Conservation (phyloP, 2,329 filamentous ascomycete genomes). For the Aureobasidium namibiae region DNA sequence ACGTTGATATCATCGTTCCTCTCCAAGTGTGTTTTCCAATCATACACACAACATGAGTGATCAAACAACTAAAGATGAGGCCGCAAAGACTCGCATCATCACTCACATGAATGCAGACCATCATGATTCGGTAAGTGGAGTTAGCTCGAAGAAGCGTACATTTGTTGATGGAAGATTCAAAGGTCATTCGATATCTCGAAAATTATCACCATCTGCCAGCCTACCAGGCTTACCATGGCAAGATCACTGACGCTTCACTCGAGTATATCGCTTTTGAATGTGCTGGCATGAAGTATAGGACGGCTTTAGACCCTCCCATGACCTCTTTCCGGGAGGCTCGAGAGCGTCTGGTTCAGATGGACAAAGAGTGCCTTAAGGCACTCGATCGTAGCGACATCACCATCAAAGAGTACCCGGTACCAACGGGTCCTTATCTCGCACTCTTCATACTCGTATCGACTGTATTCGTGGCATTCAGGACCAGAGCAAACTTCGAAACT, state of each 20-base stretch:
- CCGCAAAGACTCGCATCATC: constrained; percentile 55
- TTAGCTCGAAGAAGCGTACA: background rate
- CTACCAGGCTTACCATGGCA: constrained; percentile 47
- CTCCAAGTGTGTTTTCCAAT: background rate
- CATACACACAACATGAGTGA: constrained; percentile 12
- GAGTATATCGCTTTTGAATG: constrained; percentile 53
- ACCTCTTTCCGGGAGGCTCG: constrained; percentile 59
- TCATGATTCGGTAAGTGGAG: constrained; percentile 47
- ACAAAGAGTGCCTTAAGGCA: constrained; percentile 47
- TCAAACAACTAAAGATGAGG: constrained; percentile 33
- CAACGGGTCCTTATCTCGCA: constrained; percentile 43
- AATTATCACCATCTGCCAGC: constrained; percentile 56
- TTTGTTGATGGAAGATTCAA: background rate
- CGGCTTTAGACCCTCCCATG: constrained; percentile 66
- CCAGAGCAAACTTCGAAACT: constrained; percentile 44
- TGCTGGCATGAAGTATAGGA: constrained; percentile 39
- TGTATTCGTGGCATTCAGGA: constrained; percentile 45
- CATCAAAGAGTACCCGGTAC: constrained; percentile 45
- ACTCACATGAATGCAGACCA: constrained; percentile 86
- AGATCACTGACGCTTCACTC: constrained; percentile 58
- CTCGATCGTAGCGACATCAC: constrained; percentile 54
- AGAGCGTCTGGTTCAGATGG: constrained; percentile 65
- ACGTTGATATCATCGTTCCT: background rate
- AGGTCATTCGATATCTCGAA: constrained; percentile 66
- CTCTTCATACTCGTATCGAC: constrained; percentile 48